Base-by-base conservation (phyloP, 768 basidiomycete species). In the Cystofilobasidium capitatum region DNA sequence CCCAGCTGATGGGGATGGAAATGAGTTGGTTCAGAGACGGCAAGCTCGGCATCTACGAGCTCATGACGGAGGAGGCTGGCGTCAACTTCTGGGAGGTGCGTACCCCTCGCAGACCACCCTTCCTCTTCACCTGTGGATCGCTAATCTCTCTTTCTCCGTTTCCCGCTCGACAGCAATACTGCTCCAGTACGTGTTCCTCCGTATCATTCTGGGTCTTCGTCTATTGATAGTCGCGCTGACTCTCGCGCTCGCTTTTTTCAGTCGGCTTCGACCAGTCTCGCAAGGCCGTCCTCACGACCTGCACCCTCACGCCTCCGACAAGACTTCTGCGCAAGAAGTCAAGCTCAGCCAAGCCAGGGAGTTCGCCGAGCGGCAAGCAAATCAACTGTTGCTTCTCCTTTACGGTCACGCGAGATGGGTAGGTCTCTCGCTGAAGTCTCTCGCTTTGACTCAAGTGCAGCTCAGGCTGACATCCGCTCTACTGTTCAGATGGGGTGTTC, bases 11-110 rank as follows among this genome's bases (percentile, higher is more conserved):
- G 16, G 74, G 73, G 3, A 70, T 96, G 36, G 89, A 91, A 66
- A 88, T 89, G 44, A 85, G 85, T 69, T 86, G 88, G 83, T 82
- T 94, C 78, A 85, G 88, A n/a, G 91, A 91, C 68, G 94, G 94
- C 3, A 87, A 90, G 42, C 78, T 96, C 29, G 94, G 92, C 74
- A 96, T 99, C 65, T 98, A 96, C 78, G 94, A 98, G 76, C 83
- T 98, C 58, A 96, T 99, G 93, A 88, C 92, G 0, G 94, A 99
- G 77, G 92, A 94, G 75, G 88, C 86, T 0, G 66, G 49, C 26
- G 61, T 68, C 26, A 68, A 68, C 55, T 68, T 68, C 29, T 68
- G 66, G 66, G 66, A 68, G 66, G 60, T 62, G 37, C 17, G 66
- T 35, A 10, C 36, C 9, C 36, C 7, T 37, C 26, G n/a, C 3